Evolutionary conservation across 352 stramenopile genomes (phyloP), one percentile per base, ranked within the genome.

Genomic region (Saprolegnia parasitica): DNA sequence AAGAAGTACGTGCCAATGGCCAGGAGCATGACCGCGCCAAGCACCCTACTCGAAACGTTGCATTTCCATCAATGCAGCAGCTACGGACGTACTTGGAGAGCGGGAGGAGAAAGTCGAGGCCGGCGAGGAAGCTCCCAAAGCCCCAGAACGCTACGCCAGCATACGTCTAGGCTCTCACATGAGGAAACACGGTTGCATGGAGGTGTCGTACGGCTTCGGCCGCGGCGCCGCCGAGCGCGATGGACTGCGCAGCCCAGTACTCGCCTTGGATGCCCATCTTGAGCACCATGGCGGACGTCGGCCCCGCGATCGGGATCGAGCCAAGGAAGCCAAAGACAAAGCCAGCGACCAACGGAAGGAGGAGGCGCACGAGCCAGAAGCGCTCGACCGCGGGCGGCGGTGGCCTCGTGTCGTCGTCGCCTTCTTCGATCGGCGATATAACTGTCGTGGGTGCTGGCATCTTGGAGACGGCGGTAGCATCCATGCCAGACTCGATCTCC

Each of bases 91-190:
- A 96, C 88, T 96, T 95, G 63, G 88, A 94, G 6, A 92, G 72
- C 10, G 88, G 88, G 16, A 96, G 52, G 18, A 96, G 65, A 67
- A 89, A 93, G 67, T 91, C 92, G 40, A 85, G 81, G 9, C 88
- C 86, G 0, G 86, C 86, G 39, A 96, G 73, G 61, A 96, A 95
- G 72, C 86, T 95, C 2, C 88, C 88, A 76, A 96, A 96, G 23
- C 88, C 88, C 88, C 88, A 96, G 56, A 95, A 96, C 50, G 88
- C 88, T 42, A 96, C 89, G 1, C 84, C 86, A 15, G 88, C 88
- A 55, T 96, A 96, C 40, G 87, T 94, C 87, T 93, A 60, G 62
- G 40, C 29, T 26, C 24, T 5, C 18, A 62, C 1, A 55, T 67
- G 5, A 9, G 13, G 32, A 3, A 66, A 67, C 32, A 67, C 58